Evolutionary conservation across 148 eudicot genomes (phyloP).

Genomic region (Rhododendron griersonianum): DNA sequence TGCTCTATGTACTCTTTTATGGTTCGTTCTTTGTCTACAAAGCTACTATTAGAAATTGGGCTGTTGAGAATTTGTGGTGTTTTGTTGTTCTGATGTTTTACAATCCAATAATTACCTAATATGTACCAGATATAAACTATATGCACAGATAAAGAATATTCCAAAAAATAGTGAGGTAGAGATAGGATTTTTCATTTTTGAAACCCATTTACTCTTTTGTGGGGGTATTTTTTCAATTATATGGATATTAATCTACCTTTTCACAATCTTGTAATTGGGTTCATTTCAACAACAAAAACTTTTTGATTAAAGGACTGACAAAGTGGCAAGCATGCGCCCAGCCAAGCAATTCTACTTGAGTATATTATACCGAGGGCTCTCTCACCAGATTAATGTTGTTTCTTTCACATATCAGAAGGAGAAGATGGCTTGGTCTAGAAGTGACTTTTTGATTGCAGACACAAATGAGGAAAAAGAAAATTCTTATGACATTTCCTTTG

Average conservation of each 20-base stretch:
- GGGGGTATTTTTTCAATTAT: neutral
- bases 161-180: too few relatives aligned
- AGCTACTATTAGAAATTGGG: too few relatives aligned
- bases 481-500: neutral
- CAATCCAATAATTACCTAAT: too few relatives aligned
- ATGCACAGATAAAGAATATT: too few relatives aligned
- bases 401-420: neutral
- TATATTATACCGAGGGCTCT: too few relatives aligned
- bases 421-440: neutral
- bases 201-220: too few relatives aligned
- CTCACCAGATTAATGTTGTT: neutral
- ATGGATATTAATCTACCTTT: neutral
- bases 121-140: too few relatives aligned
- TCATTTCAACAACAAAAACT: constrained; percentile 6
- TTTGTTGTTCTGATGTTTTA: too few relatives aligned
- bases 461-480: neutral
- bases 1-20: too few relatives aligned
- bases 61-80: too few relatives aligned
- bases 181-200: too few relatives aligned
- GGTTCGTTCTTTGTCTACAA: too few relatives aligned
- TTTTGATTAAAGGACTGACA: neutral
- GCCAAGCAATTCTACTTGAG: neutral
- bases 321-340: neutral
- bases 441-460: neutral
- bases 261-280: neutral